These are phyloP conservation scores for Baudoinia panamericana DNA, from an alignment of 495 filamentous ascomycete species.

Conservation along the genomic window DNA sequence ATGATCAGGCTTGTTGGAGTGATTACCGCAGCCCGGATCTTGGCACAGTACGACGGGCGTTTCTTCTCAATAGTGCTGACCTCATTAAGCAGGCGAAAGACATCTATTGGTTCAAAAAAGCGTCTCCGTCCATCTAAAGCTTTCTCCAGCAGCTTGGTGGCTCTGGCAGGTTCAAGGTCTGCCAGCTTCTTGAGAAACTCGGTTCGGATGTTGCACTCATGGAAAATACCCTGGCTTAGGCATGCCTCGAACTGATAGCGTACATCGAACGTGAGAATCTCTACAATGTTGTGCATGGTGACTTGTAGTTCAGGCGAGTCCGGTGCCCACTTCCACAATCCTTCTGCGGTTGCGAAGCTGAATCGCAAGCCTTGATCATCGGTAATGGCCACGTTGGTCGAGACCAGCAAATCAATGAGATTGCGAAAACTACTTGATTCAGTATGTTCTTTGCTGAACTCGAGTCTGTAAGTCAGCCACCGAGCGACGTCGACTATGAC, in stretches of 20 bases:
- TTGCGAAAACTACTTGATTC: constrained; percentile 7
- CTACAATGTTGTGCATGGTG: constrained; percentile 33
- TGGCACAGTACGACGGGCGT: constrained; percentile 58
- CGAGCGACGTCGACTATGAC: constrained; percentile 64
- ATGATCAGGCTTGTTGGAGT: constrained; percentile 76
- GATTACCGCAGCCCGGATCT: constrained; percentile 58
- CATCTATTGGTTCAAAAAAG: constrained; percentile 57
- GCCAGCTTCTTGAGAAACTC: constrained; percentile 52
- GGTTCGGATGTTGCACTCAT: constrained; percentile 55
- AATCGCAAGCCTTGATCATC: constrained; percentile 1
- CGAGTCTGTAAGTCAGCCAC: constrained; percentile 32
- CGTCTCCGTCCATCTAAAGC: constrained; percentile 44
- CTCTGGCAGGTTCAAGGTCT: constrained; percentile 34
- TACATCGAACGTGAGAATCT: constrained; percentile 51
- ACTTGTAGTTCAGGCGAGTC: constrained; percentile 31
- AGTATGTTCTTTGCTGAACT: constrained; percentile 23
- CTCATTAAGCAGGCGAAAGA: constrained; percentile 46
- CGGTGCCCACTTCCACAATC: constrained; percentile 13
- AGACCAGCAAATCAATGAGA: constrained; percentile 44
- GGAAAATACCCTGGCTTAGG: constrained; percentile 65
- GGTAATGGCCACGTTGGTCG: constrained; percentile 56
- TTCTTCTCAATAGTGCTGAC: constrained; percentile 37
- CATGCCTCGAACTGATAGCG: constrained; percentile 91
- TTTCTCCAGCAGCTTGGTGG: constrained; percentile 48
- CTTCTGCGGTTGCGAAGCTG: background rate